Evolutionary conservation across 306 rosid genomes (phyloP).

Genomic region (Sophora flavescens): DNA sequence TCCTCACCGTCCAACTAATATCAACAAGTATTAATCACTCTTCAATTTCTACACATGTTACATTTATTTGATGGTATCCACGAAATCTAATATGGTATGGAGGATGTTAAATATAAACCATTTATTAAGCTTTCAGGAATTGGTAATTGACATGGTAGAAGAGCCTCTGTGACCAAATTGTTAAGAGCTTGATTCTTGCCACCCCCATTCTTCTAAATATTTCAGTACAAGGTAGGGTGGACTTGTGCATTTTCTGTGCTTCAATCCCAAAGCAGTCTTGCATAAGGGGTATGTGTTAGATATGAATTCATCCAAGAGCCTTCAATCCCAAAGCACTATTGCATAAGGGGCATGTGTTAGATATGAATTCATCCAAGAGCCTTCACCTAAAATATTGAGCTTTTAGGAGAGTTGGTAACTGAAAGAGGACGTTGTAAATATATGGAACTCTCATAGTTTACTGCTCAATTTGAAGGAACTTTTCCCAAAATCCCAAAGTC

Average conservation of each 20-base stretch:
- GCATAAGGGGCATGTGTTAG: no score
- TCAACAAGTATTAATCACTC: slow-evolving; percentile 18
- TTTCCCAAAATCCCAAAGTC: background rate
- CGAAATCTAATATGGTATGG: slow-evolving; percentile 35
- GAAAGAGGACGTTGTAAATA: slow-evolving; percentile 12
- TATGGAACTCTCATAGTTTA: slow-evolving; percentile 12
- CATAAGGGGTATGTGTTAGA: no score
- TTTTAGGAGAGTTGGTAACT: background rate
- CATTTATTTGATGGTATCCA: slow-evolving; percentile 22
- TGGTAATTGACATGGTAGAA: background rate
- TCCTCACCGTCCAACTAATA: no score
- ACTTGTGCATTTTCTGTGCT: background rate
- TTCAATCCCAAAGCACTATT: background rate
- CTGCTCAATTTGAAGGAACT: slow-evolving; percentile 14
- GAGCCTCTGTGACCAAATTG: background rate
- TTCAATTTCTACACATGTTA: slow-evolving; percentile 9
- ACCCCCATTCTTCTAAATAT: background rate
- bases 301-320: no score
- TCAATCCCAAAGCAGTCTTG: background rate
- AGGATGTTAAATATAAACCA: background rate
- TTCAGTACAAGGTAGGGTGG: background rate
- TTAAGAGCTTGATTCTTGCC: background rate
- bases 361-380: no score
- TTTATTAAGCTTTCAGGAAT: no score
- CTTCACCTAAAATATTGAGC: background rate